These are phyloP conservation scores for Fraxinus baroniana DNA, from an alignment of 305 asterid genomes.

Conservation along the genomic window DNA sequence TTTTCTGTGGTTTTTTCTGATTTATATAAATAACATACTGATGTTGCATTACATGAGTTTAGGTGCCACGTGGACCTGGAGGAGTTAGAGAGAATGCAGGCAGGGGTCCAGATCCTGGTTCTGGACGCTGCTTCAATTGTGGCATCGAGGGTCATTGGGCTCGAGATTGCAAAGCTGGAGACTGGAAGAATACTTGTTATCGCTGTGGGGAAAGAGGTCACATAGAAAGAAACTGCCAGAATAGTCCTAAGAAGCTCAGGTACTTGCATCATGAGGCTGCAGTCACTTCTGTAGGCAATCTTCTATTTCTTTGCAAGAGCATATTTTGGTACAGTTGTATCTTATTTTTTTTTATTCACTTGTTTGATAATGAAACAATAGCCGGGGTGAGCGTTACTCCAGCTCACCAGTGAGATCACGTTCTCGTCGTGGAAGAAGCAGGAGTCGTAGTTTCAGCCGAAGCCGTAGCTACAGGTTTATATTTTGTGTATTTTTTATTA, in stretches of 20 bases:
- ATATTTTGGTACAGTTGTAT: background rate
- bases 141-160: conserved; percentile 85
- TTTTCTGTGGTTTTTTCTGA: background rate
- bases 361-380: conserved; percentile 8
- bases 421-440: conserved; percentile 55
- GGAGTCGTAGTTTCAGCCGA: conserved; percentile 57
- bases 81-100: conserved; percentile 59
- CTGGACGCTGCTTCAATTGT: conserved; percentile 77
- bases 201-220: conserved; percentile 83
- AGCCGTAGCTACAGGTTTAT: conserved; percentile 56
- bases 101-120: conserved; percentile 70
- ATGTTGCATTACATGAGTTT: conserved; percentile 1
- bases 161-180: conserved; percentile 76
- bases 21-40: background rate
- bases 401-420: conserved; percentile 50
- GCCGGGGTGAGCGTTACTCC: conserved; percentile 53
- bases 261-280: conserved; percentile 15
- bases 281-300: conserved; percentile 2
- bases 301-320: background rate
- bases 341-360: background rate
- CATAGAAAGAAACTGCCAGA: conserved; percentile 60
- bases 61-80: conserved; percentile 76
- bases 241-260: conserved; percentile 62
- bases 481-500: background rate
- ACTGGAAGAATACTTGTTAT: conserved; percentile 77